phyloP scores from a whole-genome alignment of 768 basidiomycete genomes.

The Daedaleopsis nitida region DNA sequence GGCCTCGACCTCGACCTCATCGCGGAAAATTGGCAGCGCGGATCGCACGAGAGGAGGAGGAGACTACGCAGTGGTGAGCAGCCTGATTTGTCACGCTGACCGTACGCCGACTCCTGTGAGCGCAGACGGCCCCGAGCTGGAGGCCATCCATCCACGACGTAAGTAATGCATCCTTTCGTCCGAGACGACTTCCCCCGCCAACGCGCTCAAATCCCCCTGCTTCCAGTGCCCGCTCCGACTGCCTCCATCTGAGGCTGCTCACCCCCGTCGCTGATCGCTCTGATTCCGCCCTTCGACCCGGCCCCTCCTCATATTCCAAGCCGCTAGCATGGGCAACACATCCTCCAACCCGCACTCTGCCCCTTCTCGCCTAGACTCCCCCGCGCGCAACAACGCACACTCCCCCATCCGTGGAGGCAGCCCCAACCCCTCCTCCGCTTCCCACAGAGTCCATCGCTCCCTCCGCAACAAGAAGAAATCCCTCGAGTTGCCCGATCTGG shows the following conservation, averaged over 20 bases:
- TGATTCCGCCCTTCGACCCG: slow-evolving; percentile 14
- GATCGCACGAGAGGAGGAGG: neutral
- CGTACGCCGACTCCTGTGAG: neutral
- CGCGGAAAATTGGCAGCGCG: slow-evolving; percentile 4
- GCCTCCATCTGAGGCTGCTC: neutral
- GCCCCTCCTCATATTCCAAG: slow-evolving; percentile 8
- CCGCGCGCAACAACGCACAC: slow-evolving; percentile 20
- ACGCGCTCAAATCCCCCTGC: neutral
- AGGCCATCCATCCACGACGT: neutral
- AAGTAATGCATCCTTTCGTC: slow-evolving; percentile 10
- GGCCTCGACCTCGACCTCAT: neutral
- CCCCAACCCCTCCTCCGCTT: slow-evolving; percentile 21
- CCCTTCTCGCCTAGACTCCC: slow-evolving; percentile 19
- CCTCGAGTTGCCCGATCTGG: slow-evolving; percentile 76
- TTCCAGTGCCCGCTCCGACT: neutral
- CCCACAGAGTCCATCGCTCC: slow-evolving; percentile 52
- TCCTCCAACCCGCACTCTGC: slow-evolving; percentile 22
- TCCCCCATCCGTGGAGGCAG: slow-evolving; percentile 29
- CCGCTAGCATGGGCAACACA: slow-evolving; percentile 28
- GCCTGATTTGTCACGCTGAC: slow-evolving; percentile 5
- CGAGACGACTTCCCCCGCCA: neutral
- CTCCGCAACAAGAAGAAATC: slow-evolving; percentile 70
- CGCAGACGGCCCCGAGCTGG: neutral
- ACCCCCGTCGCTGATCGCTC: slow-evolving; percentile 17
- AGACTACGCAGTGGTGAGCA: slow-evolving; percentile 3